Conservation (phyloP, 352 stramenopile genomes). For the Pythium scleroteichum region DNA sequence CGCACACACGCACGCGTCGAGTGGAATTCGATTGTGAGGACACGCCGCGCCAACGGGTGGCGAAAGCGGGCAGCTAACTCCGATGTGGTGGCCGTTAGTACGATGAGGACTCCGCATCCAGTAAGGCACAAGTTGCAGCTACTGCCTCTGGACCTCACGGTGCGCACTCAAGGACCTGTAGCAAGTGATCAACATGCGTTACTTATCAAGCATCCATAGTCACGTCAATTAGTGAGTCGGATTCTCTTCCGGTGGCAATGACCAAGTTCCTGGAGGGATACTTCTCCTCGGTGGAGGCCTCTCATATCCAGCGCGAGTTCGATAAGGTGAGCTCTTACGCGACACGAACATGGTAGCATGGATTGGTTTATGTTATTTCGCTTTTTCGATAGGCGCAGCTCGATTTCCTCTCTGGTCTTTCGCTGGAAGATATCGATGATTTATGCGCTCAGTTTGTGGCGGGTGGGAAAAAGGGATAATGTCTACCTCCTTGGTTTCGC, state of each 20-base stretch:
- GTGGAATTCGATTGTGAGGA: constrained; percentile 67
- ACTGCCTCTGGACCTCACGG: constrained; percentile 7
- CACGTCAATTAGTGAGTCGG: constrained; percentile 34
- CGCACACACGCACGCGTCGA: constrained; percentile 76
- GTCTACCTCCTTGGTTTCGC: not conserved
- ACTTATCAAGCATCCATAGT: not conserved
- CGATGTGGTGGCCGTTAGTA: constrained; percentile 18
- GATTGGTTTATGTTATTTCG: not conserved
- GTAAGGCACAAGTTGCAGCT: constrained; percentile 4
- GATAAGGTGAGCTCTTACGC: constrained; percentile 46
- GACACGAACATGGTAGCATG: too few relatives aligned
- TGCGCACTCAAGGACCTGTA: constrained; percentile 6
- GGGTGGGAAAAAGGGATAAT: constrained; percentile 14
- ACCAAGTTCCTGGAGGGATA: constrained; percentile 68
- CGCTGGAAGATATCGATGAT: constrained; percentile 71
- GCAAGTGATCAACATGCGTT: too few relatives aligned
- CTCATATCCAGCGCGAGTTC: constrained; percentile 60
- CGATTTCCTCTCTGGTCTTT: constrained; percentile 59
- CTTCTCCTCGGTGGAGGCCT: constrained; percentile 59
- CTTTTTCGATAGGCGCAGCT: constrained; percentile 32
- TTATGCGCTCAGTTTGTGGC: constrained; percentile 66
- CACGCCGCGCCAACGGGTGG: not conserved
- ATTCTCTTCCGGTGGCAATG: constrained; percentile 48
- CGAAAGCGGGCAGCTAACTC: not conserved
- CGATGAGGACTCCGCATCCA: constrained; percentile 9